A percentile compares a stretch with the other conserved stretches of the same genome.
These are phyloP conservation scores for Candida insectalens DNA, from an alignment of 805 yeast species.

Conservation along the genomic window DNA sequence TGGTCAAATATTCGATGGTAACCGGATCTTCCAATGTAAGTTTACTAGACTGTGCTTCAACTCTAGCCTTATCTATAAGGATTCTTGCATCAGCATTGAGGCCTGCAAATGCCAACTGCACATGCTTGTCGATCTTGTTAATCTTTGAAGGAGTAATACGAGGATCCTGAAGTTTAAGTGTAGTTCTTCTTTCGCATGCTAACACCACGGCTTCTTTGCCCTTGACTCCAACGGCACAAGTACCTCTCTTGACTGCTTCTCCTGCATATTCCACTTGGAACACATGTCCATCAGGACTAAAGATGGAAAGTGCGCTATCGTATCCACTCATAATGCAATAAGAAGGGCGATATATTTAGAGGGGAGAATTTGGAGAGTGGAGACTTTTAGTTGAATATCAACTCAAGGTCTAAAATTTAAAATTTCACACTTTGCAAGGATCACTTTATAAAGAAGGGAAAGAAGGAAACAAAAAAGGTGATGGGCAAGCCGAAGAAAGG, in stretches of 20 bases:
- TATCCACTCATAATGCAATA: conserved; percentile 75
- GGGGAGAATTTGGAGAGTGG: neutral
- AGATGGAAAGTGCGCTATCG: conserved; percentile 97
- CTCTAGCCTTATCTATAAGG: conserved; percentile 87
- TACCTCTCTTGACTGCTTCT: conserved; percentile 97
- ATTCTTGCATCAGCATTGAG: conserved; percentile 97
- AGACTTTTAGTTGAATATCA: neutral
- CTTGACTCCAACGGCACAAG: conserved; percentile 95
- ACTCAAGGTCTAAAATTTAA: neutral
- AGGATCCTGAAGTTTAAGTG: conserved; percentile 91
- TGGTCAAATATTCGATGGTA: conserved; percentile 81
- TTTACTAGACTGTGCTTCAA: conserved; percentile 92
- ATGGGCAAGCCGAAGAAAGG: conserved; percentile 3
- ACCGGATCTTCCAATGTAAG: conserved; percentile 94
- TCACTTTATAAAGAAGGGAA: neutral
- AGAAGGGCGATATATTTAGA: neutral
- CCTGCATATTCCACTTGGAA: conserved; percentile 97
- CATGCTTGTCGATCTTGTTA: conserved; percentile 83
- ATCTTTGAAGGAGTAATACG: conserved; percentile 93
- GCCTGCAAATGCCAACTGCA: conserved; percentile 91
- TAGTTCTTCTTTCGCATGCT: conserved; percentile 95
- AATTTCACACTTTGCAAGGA: neutral
- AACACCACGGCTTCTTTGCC: conserved; percentile 83
- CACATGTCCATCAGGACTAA: conserved; percentile 97
- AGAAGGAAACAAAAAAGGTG: neutral